Conservation (phyloP, 2,329 filamentous ascomycete species). For the Dactylonectria estremocensis region DNA sequence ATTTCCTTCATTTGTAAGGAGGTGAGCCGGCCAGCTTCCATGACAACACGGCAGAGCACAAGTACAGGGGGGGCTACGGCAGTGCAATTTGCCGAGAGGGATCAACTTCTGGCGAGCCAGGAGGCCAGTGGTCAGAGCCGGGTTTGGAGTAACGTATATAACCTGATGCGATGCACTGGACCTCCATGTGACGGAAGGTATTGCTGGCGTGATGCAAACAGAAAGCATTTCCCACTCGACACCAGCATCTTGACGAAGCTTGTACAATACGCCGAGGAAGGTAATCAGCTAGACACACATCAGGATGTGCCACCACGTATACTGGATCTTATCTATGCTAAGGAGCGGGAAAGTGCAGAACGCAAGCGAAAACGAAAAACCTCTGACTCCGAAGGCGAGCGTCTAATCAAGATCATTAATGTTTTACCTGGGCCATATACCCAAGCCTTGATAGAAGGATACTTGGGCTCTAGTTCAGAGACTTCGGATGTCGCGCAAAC, state of each 20-base stretch:
- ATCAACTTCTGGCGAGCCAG: conserved; percentile 26
- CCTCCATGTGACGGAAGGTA: conserved; percentile 22
- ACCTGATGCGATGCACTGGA: conserved; percentile 30
- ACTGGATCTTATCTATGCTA: no score
- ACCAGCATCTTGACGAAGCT: conserved; percentile 31
- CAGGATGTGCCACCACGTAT: no score
- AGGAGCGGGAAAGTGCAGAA: no score
- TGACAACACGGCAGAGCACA: conserved; percentile 8
- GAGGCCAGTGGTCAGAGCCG: conserved; percentile 24
- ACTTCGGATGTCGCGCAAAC: no score
- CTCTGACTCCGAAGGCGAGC: no score
- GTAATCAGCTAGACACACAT: no score
- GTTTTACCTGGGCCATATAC: no score
- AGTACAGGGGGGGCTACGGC: conserved; percentile 6
- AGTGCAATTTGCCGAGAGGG: conserved; percentile 26
- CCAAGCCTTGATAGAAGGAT: no score
- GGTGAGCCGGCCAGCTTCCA: conserved; percentile 5
- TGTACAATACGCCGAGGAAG: not conserved
- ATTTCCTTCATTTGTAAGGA: conserved; percentile 30
- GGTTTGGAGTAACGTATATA: conserved; percentile 33
- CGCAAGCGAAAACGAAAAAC: no score
- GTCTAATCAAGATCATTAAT: no score
- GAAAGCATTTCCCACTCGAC: conserved; percentile 30
- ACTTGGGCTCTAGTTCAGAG: no score
- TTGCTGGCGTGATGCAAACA: conserved; percentile 26